Base-by-base conservation (phyloP, 2,329 filamentous ascomycete genomes). In the Rugonectria rugulosa region DNA sequence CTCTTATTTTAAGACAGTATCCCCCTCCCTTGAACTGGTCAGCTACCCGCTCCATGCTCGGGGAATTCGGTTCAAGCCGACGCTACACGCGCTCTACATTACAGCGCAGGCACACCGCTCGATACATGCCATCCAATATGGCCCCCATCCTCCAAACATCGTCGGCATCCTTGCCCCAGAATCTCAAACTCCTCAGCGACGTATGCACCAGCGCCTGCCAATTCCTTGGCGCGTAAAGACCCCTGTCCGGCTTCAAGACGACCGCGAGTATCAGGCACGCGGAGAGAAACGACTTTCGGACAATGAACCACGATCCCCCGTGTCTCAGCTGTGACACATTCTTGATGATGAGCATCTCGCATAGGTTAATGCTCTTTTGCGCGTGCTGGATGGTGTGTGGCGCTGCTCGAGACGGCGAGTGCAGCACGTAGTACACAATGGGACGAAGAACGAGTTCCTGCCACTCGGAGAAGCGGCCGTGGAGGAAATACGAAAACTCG, bases 261-360 rank as follows among this genome's bases (percentile, higher is more conserved):
- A 44, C 51, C 6, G 51, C 42, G 3, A 59, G 47, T 14, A 59
- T 34, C 4, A 59, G 12, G 17, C 46, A 43, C 7, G 52, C 46
- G 6, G 42, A 51, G 6, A 56, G 46, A 4, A 56, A 59, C 2
- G 37, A 21, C 46, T 44, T 55, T 14, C 56, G 17, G 3, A 26
- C 41, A 5, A 51, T 38, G 37, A 59, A 49, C 56, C 56, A 59
- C 5, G 51, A 56, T 3, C 56, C 56, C 2, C 56, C 56, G 17
- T 59, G 56, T 10, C 56, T 44, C 17, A 49, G 21, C 3, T 56
- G 31, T 6, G 46, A 51, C 1, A 29, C 37, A 12, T 43, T 31
- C 6, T 34, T 43, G 6, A 38, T 11, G 19, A 59, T 47, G 17
- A 52, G 6, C 3, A 11, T 41, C 6, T 51, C 37, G 11, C 51